Base-by-base conservation (phyloP, 176 grass and related monocot species). In the Puya raimondii region DNA sequence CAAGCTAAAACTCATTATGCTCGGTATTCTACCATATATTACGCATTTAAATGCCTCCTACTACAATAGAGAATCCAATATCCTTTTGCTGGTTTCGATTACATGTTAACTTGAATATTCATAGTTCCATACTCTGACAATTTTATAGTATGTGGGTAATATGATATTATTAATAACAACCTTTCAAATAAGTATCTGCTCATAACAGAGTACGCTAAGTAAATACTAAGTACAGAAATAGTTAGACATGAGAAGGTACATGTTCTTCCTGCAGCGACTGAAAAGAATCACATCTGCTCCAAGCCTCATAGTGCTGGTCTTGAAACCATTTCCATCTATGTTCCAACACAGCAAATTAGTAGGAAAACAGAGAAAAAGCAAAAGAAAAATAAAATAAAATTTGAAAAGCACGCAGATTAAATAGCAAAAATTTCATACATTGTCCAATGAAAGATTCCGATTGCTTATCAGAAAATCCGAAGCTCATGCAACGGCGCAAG, bases 251-350 rank as follows among this genome's bases (percentile, higher is more conserved):
- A 26, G 65, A 72, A 75, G 23, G 65, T 80, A 87, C 89, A 80
- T 65, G 25, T 99, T 84, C 57, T 83, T 93, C 75, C 75, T 77
- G 82, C 79, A 84, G 48, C 86, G 76, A 51, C 84, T 99, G 76
- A 99, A 91, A 78, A 94, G 82, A 84, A 99, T 91, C 68, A 78
- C 95, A 86, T 99, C 95, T 29, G 87, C 89, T 81, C 95, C 95
- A 80, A 99, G 89, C 63, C 95, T 82, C 95, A 99, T 99, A 0
- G 90, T 99, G 86, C 95, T 99, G 53, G 95, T 99, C 73, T 99
- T 99, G 81, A 99, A 99, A 71, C 95, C 95, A 86, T 99, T 99
- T 76, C 95, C 95, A 94, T 99, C 95, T 99, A 79, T 77, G 26
- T 64, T 72, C 71, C 75, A 61, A 88, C 59, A 17, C 10, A 67